A percentile compares a stretch with the other conserved stretches of the same genome.
phyloP scores from a whole-genome alignment of 2,329 filamentous ascomycete species.

The Mycogone perniciosa region DNA sequence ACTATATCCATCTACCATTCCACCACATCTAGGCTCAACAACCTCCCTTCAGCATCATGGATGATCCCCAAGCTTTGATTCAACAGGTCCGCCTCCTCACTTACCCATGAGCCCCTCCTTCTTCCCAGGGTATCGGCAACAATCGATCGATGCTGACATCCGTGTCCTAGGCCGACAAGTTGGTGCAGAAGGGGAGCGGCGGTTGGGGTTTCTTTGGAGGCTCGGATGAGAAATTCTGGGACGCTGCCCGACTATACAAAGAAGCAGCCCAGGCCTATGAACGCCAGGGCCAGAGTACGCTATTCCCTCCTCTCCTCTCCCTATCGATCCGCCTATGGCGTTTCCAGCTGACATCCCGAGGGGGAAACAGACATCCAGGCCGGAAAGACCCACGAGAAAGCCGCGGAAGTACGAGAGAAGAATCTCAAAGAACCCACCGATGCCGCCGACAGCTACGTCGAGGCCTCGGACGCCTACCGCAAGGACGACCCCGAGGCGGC shows the following conservation, averaged over 20 bases:
- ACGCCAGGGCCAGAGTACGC: slow-evolving; percentile 73
- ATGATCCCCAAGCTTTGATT: slow-evolving; percentile 71
- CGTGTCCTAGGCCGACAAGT: slow-evolving; percentile 71
- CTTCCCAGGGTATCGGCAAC: neutral
- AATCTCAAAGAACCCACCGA: slow-evolving; percentile 89
- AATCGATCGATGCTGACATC: neutral
- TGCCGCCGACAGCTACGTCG: slow-evolving; percentile 77
- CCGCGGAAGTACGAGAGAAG: slow-evolving; percentile 71
- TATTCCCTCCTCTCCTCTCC: neutral
- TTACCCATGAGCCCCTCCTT: slow-evolving; percentile 16
- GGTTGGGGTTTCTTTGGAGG: slow-evolving; percentile 91
- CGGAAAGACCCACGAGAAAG: slow-evolving; percentile 78
- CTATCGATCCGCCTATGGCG: neutral
- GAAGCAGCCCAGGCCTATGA: slow-evolving; percentile 90
- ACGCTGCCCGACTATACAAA: slow-evolving; percentile 79
- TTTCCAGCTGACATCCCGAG: slow-evolving; percentile 1
- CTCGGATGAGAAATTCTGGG: slow-evolving; percentile 80
- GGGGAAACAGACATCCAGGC: slow-evolving; percentile 67
- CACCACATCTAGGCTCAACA: neutral
- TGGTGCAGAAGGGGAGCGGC: slow-evolving; percentile 62
- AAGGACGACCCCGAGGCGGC: slow-evolving; percentile 80
- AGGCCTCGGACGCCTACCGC: slow-evolving; percentile 93
- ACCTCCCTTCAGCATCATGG: slow-evolving; percentile 43
- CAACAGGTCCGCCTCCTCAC: slow-evolving; percentile 55
- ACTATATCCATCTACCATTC: neutral